A percentile compares a stretch with the other conserved stretches of the same genome.
Conservation (phyloP, 2,329 filamentous ascomycete genomes). For the Aspergillus pseudoviridinutans region DNA sequence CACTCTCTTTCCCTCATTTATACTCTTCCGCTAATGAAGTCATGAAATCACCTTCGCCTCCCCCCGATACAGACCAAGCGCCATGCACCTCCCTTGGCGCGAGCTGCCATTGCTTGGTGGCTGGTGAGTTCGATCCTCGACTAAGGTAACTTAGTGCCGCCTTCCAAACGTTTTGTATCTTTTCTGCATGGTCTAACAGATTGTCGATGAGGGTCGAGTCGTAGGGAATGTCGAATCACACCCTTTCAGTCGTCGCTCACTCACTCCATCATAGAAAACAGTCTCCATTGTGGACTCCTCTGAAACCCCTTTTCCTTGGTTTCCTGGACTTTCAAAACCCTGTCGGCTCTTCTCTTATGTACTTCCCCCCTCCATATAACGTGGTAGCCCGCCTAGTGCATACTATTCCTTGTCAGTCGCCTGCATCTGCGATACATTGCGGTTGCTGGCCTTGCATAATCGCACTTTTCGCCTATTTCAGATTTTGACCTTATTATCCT, state of each 20-base stretch:
- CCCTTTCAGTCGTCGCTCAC: neutral
- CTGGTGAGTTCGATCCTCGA: slow-evolving; percentile 29
- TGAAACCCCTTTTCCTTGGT: slow-evolving; percentile 1
- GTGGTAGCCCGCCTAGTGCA: slow-evolving; percentile 12
- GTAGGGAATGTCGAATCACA: slow-evolving; percentile 3
- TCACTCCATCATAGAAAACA: neutral
- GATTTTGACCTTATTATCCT: slow-evolving; percentile 15
- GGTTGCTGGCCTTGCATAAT: slow-evolving; percentile 11
- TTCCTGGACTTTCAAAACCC: slow-evolving; percentile 5
- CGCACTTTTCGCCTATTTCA: slow-evolving; percentile 9
- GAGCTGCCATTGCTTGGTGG: slow-evolving; percentile 28
- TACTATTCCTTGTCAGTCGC: slow-evolving; percentile 9
- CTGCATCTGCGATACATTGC: slow-evolving; percentile 9
- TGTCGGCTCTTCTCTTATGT: slow-evolving; percentile 7
- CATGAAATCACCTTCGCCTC: slow-evolving; percentile 12
- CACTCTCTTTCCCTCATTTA: slow-evolving; percentile 18
- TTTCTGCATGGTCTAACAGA: slow-evolving; percentile 1
- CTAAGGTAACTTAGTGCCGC: slow-evolving; percentile 15
- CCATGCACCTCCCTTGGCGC: slow-evolving; percentile 22
- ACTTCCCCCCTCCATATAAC: slow-evolving; percentile 8
- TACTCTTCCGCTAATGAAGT: slow-evolving; percentile 29
- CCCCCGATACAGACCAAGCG: slow-evolving; percentile 19
- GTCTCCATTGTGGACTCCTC: neutral
- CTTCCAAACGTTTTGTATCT: slow-evolving; percentile 18
- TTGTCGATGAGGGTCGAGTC: slow-evolving; percentile 4